Percentiles rank a stretch among this genome's conserved stretches.
Conservation (phyloP, 306 rosid genomes). For the Vigna radiata region DNA sequence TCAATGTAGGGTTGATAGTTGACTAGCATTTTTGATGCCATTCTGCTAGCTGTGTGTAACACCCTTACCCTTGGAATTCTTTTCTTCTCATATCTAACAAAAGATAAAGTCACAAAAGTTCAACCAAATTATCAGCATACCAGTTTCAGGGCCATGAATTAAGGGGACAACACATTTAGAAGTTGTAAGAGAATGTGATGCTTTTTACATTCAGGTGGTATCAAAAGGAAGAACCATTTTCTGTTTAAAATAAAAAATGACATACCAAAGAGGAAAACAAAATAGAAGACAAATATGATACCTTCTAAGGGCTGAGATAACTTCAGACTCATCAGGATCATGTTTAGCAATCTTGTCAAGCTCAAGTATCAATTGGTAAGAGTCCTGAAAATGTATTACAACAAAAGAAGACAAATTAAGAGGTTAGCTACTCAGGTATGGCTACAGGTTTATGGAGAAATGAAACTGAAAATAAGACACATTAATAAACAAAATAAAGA, state of each 20-base stretch:
- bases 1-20: constrained; percentile 49
- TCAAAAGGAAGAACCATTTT: not conserved
- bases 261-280: not conserved
- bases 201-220: too few species aligned
- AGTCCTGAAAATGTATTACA: constrained; percentile 48
- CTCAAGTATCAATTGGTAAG: constrained; percentile 58
- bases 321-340: constrained; percentile 32
- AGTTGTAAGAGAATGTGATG: too few species aligned
- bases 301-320: constrained; percentile 57
- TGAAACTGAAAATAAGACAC: not conserved
- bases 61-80: constrained; percentile 48
- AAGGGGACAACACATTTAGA: constrained; percentile 10
- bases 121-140: not conserved
- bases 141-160: constrained; percentile 6
- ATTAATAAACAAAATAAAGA: not conserved
- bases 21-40: constrained; percentile 52
- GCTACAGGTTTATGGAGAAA: not conserved
- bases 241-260: not conserved
- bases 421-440: not conserved
- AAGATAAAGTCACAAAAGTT: constrained; percentile 14
- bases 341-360: constrained; percentile 46
- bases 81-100: constrained; percentile 55
- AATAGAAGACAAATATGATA: constrained; percentile 1
- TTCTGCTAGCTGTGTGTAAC: constrained; percentile 53
- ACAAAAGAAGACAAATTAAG: constrained; percentile 15